phyloP scores from a whole-genome alignment of 2,329 filamentous ascomycete species.

The Apiospora phragmitis region DNA sequence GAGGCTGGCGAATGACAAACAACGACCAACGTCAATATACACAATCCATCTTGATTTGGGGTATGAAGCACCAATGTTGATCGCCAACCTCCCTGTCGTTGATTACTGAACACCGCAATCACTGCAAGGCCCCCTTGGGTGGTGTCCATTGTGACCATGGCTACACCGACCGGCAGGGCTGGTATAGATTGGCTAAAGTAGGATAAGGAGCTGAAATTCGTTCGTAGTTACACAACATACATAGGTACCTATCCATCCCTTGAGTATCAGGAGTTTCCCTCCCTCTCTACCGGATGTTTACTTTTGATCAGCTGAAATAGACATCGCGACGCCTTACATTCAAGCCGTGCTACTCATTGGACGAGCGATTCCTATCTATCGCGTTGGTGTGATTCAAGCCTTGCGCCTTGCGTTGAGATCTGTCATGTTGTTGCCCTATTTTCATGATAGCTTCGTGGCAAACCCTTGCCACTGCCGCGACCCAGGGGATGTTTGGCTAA shows the following conservation, averaged over 20 bases:
- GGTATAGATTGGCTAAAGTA: background rate
- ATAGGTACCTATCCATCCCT: background rate
- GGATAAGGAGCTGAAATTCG: background rate
- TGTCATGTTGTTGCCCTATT: background rate
- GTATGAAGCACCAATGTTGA: background rate
- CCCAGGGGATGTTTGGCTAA: background rate
- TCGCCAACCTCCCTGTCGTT: background rate
- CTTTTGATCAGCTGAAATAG: background rate
- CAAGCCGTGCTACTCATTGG: background rate
- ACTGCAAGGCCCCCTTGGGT: background rate
- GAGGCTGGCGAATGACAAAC: background rate
- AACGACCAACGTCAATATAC: background rate
- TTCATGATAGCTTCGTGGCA: background rate
- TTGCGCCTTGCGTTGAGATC: background rate
- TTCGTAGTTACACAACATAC: too few species aligned
- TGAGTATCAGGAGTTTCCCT: background rate
- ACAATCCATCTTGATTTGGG: background rate
- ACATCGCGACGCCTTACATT: background rate
- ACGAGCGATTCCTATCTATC: background rate
- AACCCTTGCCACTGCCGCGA: background rate
- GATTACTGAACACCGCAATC: background rate
- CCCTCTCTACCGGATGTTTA: background rate
- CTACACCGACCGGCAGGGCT: background rate
- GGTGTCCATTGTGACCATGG: background rate
- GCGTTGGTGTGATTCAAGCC: background rate